Evolutionary conservation across 1,139 yeast species (phyloP).

Genomic region (Candida dubliniensis): DNA sequence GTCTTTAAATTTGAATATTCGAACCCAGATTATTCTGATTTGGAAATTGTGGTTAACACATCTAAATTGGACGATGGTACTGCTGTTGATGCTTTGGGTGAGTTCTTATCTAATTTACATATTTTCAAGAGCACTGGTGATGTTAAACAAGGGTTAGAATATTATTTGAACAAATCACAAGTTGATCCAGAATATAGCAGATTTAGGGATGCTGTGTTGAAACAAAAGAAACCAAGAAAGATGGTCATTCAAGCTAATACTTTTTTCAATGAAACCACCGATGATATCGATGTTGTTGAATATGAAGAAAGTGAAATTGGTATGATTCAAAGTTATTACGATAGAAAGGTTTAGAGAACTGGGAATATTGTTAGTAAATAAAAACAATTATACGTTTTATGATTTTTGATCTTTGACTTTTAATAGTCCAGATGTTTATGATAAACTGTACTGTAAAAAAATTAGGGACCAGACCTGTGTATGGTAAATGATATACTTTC

Average conservation of each 20-base stretch:
- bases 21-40: constrained; percentile 54
- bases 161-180: constrained; percentile 64
- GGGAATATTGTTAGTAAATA: neutral
- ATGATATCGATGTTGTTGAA: constrained; percentile 58
- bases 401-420: too few species aligned
- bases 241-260: constrained; percentile 86
- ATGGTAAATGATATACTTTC: too few species aligned
- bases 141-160: constrained; percentile 58
- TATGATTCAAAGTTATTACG: constrained; percentile 73
- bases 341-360: constrained; percentile 46
- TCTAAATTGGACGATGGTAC: constrained; percentile 55
- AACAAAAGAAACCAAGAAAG: constrained; percentile 77
- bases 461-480: too few species aligned
- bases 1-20: constrained; percentile 54
- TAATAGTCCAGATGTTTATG: too few species aligned
- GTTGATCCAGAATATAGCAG: constrained; percentile 64
- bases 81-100: constrained; percentile 74
- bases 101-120: constrained; percentile 70
- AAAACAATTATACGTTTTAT: too few species aligned
- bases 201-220: constrained; percentile 66
- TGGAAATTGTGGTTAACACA: constrained; percentile 58
- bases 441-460: too few species aligned
- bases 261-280: constrained; percentile 29
- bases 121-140: constrained; percentile 78
- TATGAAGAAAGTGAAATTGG: constrained; percentile 76